Evolutionary conservation across 805 yeast species (phyloP).

Genomic region (Tetrapisispora iriomotensis): DNA sequence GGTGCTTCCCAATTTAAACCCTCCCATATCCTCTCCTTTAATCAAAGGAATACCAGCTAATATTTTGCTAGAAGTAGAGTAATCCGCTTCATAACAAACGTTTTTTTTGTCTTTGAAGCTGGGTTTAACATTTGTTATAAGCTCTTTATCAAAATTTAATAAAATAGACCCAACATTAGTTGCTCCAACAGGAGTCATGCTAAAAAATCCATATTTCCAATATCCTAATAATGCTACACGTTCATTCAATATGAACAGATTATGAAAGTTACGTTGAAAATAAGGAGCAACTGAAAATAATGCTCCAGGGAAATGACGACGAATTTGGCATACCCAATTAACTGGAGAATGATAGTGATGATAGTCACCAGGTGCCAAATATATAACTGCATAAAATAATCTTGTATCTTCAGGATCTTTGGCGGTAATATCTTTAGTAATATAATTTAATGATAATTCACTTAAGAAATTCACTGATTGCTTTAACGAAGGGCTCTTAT

Average conservation of each 20-base stretch:
- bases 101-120: constrained; percentile 45
- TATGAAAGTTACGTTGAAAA: constrained; percentile 78
- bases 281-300: constrained; percentile 93
- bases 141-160: constrained; percentile 81
- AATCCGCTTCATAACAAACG: constrained; percentile 91
- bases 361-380: constrained; percentile 96
- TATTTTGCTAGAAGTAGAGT: constrained; percentile 62
- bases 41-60: constrained; percentile 81
- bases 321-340: constrained; percentile 86
- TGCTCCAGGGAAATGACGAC: constrained; percentile 95
- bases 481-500: constrained; percentile 21
- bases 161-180: constrained; percentile 95
- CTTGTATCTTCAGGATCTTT: constrained; percentile 38
- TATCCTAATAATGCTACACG: constrained; percentile 90
- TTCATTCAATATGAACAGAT: constrained; percentile 85
- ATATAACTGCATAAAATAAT: constrained; percentile 81
- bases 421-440: constrained; percentile 8
- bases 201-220: constrained; percentile 95
- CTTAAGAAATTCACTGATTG: constrained; percentile 33
- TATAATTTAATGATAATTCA: constrained; percentile 21
- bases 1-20: constrained; percentile 90
- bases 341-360: constrained; percentile 95
- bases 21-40: constrained; percentile 95
- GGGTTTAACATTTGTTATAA: constrained; percentile 67
- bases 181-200: constrained; percentile 99